Percentiles rank a stretch among this genome's conserved stretches.
Evolutionary conservation across 352 stramenopile species (phyloP).

Genomic region (Halophytophthora polymorphica): DNA sequence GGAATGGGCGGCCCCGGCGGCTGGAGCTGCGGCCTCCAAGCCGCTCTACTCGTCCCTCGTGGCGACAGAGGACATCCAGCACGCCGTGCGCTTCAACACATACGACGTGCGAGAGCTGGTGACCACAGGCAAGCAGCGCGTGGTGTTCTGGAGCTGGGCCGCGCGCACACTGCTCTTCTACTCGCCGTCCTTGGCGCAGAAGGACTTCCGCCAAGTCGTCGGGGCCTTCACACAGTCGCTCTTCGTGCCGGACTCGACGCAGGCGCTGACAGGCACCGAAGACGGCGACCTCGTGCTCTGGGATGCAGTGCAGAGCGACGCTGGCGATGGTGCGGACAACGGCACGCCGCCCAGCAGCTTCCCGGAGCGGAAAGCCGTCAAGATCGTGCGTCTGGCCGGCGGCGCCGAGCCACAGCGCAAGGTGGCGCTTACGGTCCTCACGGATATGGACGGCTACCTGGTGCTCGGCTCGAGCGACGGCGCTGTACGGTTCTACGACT

Average conservation of each 20-base stretch:
- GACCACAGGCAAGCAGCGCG: constrained; percentile 78
- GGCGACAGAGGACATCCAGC: constrained; percentile 70
- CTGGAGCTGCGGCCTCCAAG: constrained; percentile 23
- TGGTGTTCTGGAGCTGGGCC: constrained; percentile 91
- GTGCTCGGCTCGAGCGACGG: constrained; percentile 89
- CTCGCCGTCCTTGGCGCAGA: constrained; percentile 77
- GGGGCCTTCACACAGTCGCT: constrained; percentile 83
- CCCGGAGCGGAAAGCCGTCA: constrained; percentile 74
- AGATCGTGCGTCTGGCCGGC: constrained; percentile 73
- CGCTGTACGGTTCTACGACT: constrained; percentile 92
- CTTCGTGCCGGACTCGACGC: constrained; percentile 83
- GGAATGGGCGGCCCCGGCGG: constrained; percentile 74
- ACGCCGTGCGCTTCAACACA: constrained; percentile 87
- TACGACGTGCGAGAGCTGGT: constrained; percentile 88
- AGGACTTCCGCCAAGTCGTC: constrained; percentile 79
- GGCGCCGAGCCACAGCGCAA: constrained; percentile 47
- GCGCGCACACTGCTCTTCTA: constrained; percentile 79
- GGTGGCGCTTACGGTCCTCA: constrained; percentile 52
- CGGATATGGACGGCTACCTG: constrained; percentile 88
- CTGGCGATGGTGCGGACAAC: constrained; percentile 20
- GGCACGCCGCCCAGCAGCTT: constrained; percentile 27
- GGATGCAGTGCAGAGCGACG: constrained; percentile 51
- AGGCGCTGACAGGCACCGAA: constrained; percentile 83
- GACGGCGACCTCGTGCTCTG: constrained; percentile 89
- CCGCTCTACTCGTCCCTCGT: constrained; percentile 64